These are phyloP conservation scores for Glaciozyma martinii DNA, from an alignment of 768 basidiomycete genomes.

Conservation along the genomic window DNA sequence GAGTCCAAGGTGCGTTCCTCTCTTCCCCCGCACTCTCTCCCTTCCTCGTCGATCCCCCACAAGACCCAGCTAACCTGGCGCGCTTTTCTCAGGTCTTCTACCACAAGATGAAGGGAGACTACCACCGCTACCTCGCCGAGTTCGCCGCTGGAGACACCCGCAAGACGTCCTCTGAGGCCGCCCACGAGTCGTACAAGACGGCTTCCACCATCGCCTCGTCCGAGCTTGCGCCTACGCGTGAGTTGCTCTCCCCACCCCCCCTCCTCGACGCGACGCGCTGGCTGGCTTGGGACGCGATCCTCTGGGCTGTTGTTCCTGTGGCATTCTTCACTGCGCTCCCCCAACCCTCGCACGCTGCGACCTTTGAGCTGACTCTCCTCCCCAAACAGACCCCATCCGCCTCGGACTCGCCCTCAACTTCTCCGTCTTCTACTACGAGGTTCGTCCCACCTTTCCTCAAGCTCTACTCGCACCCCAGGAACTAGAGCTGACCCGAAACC, in stretches of 20 bases:
- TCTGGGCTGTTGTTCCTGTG: background rate
- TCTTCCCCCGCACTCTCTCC: background rate
- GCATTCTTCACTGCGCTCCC: too few species aligned
- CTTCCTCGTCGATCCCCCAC: background rate
- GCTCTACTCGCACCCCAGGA: too few species aligned
- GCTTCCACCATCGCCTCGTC: slow-evolving; percentile 76
- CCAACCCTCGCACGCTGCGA: slow-evolving; percentile 47
- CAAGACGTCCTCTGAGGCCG: slow-evolving; percentile 95
- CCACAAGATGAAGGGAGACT: slow-evolving; percentile 99
- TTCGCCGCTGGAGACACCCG: slow-evolving; percentile 97
- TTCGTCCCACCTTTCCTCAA: background rate
- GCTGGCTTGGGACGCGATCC: too few species aligned
- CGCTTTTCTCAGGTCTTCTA: slow-evolving; percentile 56
- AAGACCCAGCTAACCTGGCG: background rate
- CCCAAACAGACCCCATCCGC: slow-evolving; percentile 81
- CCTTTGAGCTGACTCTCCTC: background rate
- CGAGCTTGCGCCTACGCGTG: slow-evolving; percentile 32
- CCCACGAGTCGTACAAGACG: slow-evolving; percentile 91
- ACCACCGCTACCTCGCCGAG: slow-evolving; percentile 97
- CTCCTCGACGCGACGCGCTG: background rate
- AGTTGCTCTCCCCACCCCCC: background rate
- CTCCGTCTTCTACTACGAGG: slow-evolving; percentile 99
- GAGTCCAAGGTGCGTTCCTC: slow-evolving; percentile 68
- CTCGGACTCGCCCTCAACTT: slow-evolving; percentile 98
- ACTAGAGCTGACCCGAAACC: too few species aligned